Evolutionary conservation across 2,329 filamentous ascomycete species (phyloP).

Genomic region (Metarhizium brunneum): DNA sequence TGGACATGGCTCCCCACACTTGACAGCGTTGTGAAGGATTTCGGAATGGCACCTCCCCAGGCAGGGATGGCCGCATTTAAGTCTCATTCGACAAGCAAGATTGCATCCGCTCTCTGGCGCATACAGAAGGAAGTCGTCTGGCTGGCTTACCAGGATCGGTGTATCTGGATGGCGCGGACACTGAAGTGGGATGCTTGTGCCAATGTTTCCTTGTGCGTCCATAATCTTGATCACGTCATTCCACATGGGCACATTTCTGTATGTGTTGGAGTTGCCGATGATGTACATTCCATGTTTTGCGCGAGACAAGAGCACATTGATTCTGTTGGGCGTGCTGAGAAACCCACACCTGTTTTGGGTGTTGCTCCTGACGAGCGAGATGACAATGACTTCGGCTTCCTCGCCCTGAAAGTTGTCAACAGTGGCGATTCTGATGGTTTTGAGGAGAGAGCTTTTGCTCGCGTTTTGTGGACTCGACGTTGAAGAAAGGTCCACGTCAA

Average conservation of each 20-base stretch:
- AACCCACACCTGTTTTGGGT: constrained; percentile 49
- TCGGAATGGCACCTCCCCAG: constrained; percentile 36
- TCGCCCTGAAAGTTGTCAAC: constrained; percentile 74
- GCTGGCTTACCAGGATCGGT: constrained; percentile 36
- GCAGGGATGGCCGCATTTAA: constrained; percentile 40
- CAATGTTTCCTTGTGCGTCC: constrained; percentile 33
- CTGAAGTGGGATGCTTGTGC: constrained; percentile 39
- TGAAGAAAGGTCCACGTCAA: constrained; percentile 3
- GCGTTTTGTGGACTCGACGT: not conserved
- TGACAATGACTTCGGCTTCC: constrained; percentile 60
- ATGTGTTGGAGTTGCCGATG: constrained; percentile 57
- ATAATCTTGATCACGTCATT: constrained; percentile 45
- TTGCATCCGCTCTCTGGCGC: constrained; percentile 56
- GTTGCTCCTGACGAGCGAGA: constrained; percentile 66
- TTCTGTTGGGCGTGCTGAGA: constrained; percentile 53
- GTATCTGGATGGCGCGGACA: constrained; percentile 52
- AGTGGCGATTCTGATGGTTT: constrained; percentile 49
- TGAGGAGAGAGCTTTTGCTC: constrained; percentile 25
- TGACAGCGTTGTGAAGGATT: constrained; percentile 34
- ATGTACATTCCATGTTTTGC: constrained; percentile 64
- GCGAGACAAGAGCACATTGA: constrained; percentile 60
- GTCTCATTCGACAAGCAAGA: constrained; percentile 37
- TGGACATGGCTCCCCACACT: constrained; percentile 35
- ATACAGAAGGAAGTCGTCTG: constrained; percentile 47
- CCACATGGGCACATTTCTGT: constrained; percentile 54